Conservation (phyloP, 2,329 filamentous ascomycete genomes). For the Dactylella cylindrospora region DNA sequence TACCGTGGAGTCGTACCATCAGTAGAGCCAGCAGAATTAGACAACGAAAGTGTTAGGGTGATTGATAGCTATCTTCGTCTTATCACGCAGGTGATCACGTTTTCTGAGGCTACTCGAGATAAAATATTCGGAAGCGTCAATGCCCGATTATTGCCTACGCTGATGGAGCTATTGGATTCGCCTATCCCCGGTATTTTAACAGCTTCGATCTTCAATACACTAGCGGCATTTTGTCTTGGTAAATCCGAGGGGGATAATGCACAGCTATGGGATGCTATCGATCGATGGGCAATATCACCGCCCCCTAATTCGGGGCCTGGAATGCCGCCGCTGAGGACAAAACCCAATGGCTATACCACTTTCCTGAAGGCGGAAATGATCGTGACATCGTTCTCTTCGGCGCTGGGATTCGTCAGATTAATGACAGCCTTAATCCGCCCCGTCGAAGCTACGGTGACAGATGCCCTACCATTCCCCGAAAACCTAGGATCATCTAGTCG, state of each 20-base stretch:
- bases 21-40: conserved; percentile 63
- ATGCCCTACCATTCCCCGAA: conserved; percentile 83
- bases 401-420: conserved; percentile 78
- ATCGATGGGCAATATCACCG: conserved; percentile 62
- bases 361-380: conserved; percentile 73
- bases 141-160: conserved; percentile 70
- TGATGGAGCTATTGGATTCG: conserved; percentile 80
- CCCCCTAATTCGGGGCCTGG: conserved; percentile 35
- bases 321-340: conserved; percentile 27
- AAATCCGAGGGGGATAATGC: conserved; percentile 69
- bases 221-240: conserved; percentile 72
- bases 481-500: conserved; percentile 75
- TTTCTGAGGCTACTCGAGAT: conserved; percentile 70
- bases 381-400: conserved; percentile 77
- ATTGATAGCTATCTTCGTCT: conserved; percentile 89
- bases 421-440: conserved; percentile 73
- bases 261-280: conserved; percentile 76
- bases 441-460: conserved; percentile 63
- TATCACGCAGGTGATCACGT: conserved; percentile 75
- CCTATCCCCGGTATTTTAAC: conserved; percentile 27
- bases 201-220: conserved; percentile 67
- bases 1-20: conserved; percentile 50
- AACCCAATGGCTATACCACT: conserved; percentile 36
- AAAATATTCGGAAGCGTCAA: conserved; percentile 70
- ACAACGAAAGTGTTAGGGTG: conserved; percentile 95